Base-by-base conservation (phyloP, 2,329 filamentous ascomycete species). In the Fusarium avenaceum region DNA sequence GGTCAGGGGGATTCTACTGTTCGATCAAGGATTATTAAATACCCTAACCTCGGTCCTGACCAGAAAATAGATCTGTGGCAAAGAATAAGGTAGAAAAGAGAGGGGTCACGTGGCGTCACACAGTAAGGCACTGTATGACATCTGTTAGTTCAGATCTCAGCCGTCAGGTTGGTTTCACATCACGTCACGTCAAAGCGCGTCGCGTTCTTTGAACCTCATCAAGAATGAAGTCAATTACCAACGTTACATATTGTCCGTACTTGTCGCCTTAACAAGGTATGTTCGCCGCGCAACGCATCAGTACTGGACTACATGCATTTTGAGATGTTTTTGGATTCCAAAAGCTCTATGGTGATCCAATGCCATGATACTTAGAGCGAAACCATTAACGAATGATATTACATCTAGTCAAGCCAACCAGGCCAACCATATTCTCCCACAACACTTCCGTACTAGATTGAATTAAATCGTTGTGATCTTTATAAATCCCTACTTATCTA, bases 1-100 rank as follows among this genome's bases (percentile, higher is more conserved):
- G 67, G 67, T 65, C 67, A 68, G 67, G 63, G 55, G 67, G 39
- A 39, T 45, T 54, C 47, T 42, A 38, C 40, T 47, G 38, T 62
- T 62, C 19, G 26, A 57, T 61, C 45, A 48, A 65, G 62, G 57
- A 66, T 54, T 32, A 38, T 53, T 56, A 48, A 59, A 46, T 61
- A 45, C 56, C 35, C 57, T 50, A 56, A 42, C 49, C 54, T 67
- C 40, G 44, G 54, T 47, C 44, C 50, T 39, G 58, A 61, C 64
- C 52, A 50, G 44, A 63, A 46, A 48, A 48, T 57, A 40, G 42
- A 51, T 40, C 55, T 35, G 49, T 69, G 66, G 66, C 67, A 60
- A 35, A 46, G 40, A 7, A 7, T 24, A 24, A 24, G 24, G 50
- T 45, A 60, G 44, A 47, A 3, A 17, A 28, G 19, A 28, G 19